Evolutionary conservation across 495 filamentous ascomycete genomes (phyloP).

Genomic region (Geoglossum glabrum): DNA sequence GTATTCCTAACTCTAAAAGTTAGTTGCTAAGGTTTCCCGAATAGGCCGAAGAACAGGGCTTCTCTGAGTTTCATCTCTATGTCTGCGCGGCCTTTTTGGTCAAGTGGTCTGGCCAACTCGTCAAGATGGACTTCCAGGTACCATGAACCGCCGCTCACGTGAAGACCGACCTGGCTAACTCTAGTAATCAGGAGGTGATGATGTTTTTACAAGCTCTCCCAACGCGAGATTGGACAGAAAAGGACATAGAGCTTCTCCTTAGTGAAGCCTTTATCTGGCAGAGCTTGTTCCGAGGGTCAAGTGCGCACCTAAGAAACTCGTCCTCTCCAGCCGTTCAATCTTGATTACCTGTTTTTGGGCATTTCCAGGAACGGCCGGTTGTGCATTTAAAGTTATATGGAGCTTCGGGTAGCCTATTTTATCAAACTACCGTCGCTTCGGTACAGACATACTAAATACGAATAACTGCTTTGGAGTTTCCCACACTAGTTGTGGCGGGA

Average conservation of each 20-base stretch:
- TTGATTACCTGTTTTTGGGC: background rate
- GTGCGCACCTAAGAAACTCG: conserved; percentile 52
- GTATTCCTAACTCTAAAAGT: background rate
- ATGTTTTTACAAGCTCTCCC: conserved; percentile 96
- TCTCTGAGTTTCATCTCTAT: conserved; percentile 94
- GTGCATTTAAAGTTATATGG: background rate
- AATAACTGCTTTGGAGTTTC: background rate
- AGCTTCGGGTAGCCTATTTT: background rate
- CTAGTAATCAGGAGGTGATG: conserved; percentile 60
- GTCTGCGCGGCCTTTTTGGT: conserved; percentile 98
- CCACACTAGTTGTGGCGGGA: no score
- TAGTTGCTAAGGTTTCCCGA: background rate
- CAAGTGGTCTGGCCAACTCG: conserved; percentile 87
- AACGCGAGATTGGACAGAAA: conserved; percentile 90
- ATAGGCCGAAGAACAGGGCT: conserved; percentile 92
- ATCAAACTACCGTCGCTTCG: background rate
- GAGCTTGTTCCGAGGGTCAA: conserved; percentile 71
- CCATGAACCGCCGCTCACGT: background rate
- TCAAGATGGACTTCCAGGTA: conserved; percentile 87
- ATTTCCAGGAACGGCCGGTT: background rate
- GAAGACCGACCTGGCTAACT: background rate
- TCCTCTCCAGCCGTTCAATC: conserved; percentile 8
- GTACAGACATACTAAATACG: background rate
- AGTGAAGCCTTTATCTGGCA: conserved; percentile 97
- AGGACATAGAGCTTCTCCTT: conserved; percentile 86